phyloP scores from a whole-genome alignment of 1,284 basidiomycete genomes.

The Heimioporus retisporus region DNA sequence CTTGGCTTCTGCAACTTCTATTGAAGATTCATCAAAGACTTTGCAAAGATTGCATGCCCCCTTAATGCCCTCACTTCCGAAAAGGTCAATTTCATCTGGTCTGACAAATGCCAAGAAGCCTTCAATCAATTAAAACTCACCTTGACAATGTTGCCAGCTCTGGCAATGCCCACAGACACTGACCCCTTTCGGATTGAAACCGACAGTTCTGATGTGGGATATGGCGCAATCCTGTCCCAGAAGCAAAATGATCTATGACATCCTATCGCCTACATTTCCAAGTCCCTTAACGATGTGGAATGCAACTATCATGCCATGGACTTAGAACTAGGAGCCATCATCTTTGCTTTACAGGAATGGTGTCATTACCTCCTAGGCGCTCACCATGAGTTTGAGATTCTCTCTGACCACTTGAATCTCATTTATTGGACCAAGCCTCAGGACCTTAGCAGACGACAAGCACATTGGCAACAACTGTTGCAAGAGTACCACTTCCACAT shows the following conservation, averaged over 20 bases:
- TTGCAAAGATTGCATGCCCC: conserved; percentile 41
- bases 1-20: conserved; percentile 48
- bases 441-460: neutral
- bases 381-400: neutral
- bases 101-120: neutral
- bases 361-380: neutral
- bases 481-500: neutral
- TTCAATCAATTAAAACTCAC: neutral
- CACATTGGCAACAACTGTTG: neutral
- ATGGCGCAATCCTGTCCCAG: neutral
- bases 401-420: neutral
- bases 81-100: neutral
- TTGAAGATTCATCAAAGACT: conserved; percentile 50
- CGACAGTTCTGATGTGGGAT: neutral
- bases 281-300: neutral
- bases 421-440: neutral
- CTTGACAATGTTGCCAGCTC: neutral
- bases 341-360: neutral
- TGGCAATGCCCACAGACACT: neutral
- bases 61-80: conserved; percentile 37
- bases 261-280: neutral
- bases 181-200: neutral
- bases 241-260: neutral
- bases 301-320: neutral
- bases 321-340: neutral